Evolutionary conservation across 192 early-diverging fungal genomes (phyloP), one percentile per base, ranked within the genome.

Genomic region (Backusella westeae): DNA sequence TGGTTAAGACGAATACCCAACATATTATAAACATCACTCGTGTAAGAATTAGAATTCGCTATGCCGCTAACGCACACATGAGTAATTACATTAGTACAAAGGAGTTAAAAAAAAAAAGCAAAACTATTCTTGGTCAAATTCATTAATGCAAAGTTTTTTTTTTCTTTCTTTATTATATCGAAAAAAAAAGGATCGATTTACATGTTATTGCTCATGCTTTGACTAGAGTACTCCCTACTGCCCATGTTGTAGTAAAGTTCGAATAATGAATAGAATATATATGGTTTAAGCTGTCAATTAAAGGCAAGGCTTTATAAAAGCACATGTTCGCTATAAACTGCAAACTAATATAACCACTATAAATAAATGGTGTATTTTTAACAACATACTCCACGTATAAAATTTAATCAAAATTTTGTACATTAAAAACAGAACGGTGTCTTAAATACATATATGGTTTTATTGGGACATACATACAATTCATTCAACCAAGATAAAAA

Each of bases 91-190:
- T 59, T 59, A 59, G 53, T 59, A 10, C 23, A 59, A 59, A 59
- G 53, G 53, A 10, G 53, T 9, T 21, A 29, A 29, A 29, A n/a
- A n/a, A 21, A 59, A 63, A 63, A 26, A 63, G 12, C 9, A 63
- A 32, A 32, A 63, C 56, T 63, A 63, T 29, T 63, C 56, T 63
- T 63, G 56, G 56, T 12, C 56, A 29, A 63, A 63, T 63, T 63
- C 56, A 63, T 63, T 63, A 63, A 63, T 63, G 56, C 56, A 63
- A 63, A 26, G 21, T 59, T 63, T 63, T 63, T 10, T 63, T 29
- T 63, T 14, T 63, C 23, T 29, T 63, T 63, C 4, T 49, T 32
- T 32, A 32, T 32, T 32, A 32, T 49, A 49, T 49, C 19, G 46
- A 19, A 63, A 29, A 63, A 53, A 53, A 53, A 59, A 63, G 0